Base-by-base conservation (phyloP, 495 filamentous ascomycete genomes). In the Penicillium subrubescens region DNA sequence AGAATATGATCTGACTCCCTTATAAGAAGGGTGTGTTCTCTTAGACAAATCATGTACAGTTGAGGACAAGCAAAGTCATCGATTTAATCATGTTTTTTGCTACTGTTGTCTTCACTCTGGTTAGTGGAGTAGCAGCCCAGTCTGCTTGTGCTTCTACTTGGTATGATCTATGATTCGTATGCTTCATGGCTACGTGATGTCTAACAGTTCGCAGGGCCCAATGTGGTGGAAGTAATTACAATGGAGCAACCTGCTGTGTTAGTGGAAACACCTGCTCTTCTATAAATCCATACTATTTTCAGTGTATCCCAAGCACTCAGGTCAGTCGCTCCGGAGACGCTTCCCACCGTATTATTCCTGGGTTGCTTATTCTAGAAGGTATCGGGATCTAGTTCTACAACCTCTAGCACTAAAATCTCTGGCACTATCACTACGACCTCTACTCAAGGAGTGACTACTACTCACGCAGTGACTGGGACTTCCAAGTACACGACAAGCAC, bases 231-330 rank as follows among this genome's bases (percentile, higher is more conserved):
- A 54, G 15, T 34, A 31, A 31, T 14, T 54, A 8, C 14, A 54
- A 31, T 19, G 51, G 51, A 54, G 15, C 51, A 54, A 54, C 51
- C n/a, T 54, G 51, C 51, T 54, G 51, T 54, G 51, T 54, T 34
- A 34, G 51, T 34, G 51, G 51, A 31, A 15, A 27, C 2, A 54
- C 51, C 5, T 54, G 51, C 51, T 54, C 51, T 25, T 7, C 12
- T 19, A 3, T 54, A 8, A 54, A 54, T 21, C 27, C 27, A 8
- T 54, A 34, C n/a, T 54, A 54, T 21, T 54, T 2, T 10, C 51
- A 54, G n/a, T 54, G 51, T 34, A 17, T 54, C 8, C 51, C 51
- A 34, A 34, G 51, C 19, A 54, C 51, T 34, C 51, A 54, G 29
- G 51, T 54, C 8, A 6, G 51, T 34, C 3, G 33, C n/a, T 34